Percentiles rank a stretch among this genome's conserved stretches.
Evolutionary conservation across 1,284 basidiomycete species (phyloP).

Genomic region (Ceratorhiza oryzae-sativae): DNA sequence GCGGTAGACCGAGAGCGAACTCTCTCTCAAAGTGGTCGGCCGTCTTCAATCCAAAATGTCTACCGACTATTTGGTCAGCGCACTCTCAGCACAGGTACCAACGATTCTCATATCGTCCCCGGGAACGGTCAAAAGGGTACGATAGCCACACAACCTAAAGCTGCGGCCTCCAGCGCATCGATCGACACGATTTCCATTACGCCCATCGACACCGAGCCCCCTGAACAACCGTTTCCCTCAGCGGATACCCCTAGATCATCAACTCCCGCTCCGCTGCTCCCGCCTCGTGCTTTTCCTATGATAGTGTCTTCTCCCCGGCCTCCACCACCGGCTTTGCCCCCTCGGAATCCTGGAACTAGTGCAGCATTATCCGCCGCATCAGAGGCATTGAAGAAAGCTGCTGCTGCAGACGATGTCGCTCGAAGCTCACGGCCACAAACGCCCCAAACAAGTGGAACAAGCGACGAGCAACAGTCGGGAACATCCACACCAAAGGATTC

Average conservation of each 20-base stretch:
- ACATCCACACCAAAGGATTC: slow-evolving; percentile 18
- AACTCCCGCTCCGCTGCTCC: slow-evolving; percentile 1
- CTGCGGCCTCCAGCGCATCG: slow-evolving; percentile 25
- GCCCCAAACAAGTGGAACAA: neutral
- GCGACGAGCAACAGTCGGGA: slow-evolving; percentile 8
- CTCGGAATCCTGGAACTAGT: slow-evolving; percentile 1
- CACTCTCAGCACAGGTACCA: slow-evolving; percentile 27
- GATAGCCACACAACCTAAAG: slow-evolving; percentile 27
- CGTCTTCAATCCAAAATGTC: slow-evolving; percentile 40
- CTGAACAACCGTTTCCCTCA: slow-evolving; percentile 4
- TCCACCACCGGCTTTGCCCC: slow-evolving; percentile 14
- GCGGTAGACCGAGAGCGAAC: slow-evolving; percentile 16
- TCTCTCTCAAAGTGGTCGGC: slow-evolving; percentile 17
- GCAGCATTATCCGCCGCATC: slow-evolving; percentile 19
- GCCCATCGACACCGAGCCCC: slow-evolving; percentile 13
- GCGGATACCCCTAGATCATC: neutral
- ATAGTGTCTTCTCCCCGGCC: neutral
- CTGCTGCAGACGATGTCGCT: slow-evolving; percentile 16
- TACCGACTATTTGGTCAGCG: slow-evolving; percentile 40
- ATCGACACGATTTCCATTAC: slow-evolving; percentile 34
- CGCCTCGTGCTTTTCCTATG: slow-evolving; percentile 13
- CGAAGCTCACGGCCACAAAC: slow-evolving; percentile 12
- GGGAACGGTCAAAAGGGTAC: neutral
- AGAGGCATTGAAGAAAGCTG: slow-evolving; percentile 30
- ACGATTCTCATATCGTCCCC: neutral